Conservation (phyloP, 352 stramenopile species). For the Pythium oligandrum region DNA sequence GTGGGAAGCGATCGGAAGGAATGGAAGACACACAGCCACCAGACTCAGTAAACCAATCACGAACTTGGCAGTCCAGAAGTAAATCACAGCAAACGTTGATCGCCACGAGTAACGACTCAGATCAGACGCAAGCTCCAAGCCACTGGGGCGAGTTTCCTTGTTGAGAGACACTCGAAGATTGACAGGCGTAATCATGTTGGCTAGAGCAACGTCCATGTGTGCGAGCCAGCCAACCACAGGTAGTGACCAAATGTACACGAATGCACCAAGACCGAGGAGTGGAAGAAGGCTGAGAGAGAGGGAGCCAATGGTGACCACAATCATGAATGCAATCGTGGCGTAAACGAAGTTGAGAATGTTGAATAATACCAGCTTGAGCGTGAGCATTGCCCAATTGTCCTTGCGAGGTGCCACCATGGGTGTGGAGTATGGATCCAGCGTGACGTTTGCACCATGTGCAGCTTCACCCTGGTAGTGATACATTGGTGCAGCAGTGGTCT, state of each 20-base stretch:
- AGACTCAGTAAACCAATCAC: slow-evolving; percentile 23
- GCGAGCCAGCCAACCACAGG: neutral
- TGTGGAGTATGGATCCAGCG: too few species aligned
- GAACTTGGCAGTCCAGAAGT: slow-evolving; percentile 37
- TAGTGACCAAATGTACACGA: neutral
- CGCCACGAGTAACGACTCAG: slow-evolving; percentile 5
- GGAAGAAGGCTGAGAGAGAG: neutral
- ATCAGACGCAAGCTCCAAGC: slow-evolving; percentile 3
- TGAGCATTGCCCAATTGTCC: neutral
- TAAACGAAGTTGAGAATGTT: neutral
- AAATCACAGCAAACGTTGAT: slow-evolving; percentile 22
- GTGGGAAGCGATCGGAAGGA: slow-evolving; percentile 19
- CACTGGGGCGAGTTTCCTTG: neutral
- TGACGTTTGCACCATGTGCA: too few species aligned
- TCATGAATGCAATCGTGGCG: neutral
- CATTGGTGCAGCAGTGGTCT: too few species aligned
- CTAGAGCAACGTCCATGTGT: neutral
- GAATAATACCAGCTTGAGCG: too few species aligned
- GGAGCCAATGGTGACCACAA: neutral
- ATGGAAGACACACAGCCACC: slow-evolving; percentile 14
- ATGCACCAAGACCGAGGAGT: neutral
- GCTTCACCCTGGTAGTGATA: too few species aligned
- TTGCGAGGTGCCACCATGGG: too few species aligned
- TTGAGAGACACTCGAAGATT: too few species aligned
- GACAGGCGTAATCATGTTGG: neutral